Base-by-base conservation (phyloP, 441 rosid species). In the Rhodomyrtus psidioides region DNA sequence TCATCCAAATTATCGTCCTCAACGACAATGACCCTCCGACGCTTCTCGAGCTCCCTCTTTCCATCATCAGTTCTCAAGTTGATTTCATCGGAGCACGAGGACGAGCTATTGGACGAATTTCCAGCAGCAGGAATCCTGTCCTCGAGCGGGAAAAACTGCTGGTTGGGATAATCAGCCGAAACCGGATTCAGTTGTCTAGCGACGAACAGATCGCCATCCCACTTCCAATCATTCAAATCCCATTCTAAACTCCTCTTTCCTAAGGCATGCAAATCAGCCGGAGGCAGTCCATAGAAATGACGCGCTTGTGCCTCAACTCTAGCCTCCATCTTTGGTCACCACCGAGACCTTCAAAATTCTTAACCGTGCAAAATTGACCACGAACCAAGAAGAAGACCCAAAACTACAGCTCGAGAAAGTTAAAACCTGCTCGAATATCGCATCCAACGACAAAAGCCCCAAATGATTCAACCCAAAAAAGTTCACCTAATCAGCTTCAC, bases 181-280 rank as follows among this genome's bases (percentile, higher is more conserved):
- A 82, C 92, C 57, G 94, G 93, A 86, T 92, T 96, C 91, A 92
- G 83, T 6, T 91, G 95, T 39, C 93, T 94, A 54, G 98, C 99
- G 9, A 95, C 89, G 81, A 97, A 97, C 75, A 96, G 95, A 93
- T 97, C 96, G 30, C 99, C 98, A 86, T 97, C 98, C 99, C 99
- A 97, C 91, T 95, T 95, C 98, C 99, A 97, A 84, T 94, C 98
- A 91, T 95, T 96, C 93, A 94, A 90, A 91, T 94, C 95, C 99
- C 99, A 97, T 49, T 97, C 99, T 23, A 90, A 75, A 84, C 89
- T 93, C 87, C 94, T 91, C 88, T 94, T 95, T 75, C 95, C 98
- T 2, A 92, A 91, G 6, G 94, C 91, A 83, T 87, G 86, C 85
- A 94, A 83, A 89, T 92, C 90, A 74, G 85, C 82, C 21, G 91